Evolutionary conservation across 2,329 filamentous ascomycete genomes (phyloP), one percentile per base, ranked within the genome.

Genomic region (Monascus ruber): DNA sequence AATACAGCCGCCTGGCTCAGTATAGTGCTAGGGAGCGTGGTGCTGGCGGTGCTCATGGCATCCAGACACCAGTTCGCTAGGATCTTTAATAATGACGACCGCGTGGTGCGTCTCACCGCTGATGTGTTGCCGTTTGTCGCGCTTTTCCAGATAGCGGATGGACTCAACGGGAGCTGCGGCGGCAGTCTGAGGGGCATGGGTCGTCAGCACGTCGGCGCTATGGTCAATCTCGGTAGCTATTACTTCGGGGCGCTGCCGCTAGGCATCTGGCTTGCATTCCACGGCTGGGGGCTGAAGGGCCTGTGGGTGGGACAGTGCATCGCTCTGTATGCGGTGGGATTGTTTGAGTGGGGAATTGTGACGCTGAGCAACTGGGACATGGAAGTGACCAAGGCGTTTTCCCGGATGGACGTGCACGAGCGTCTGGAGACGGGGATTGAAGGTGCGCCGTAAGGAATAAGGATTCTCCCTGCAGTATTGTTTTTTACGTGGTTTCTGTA

Each of bases 81-180:
- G 39, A 74, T 93, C 2, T 94, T 94, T 67, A 93, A 88, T 52
- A 74, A 87, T 45, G 85, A 94, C 49, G 62, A 74, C 17, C 63
- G 71, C 0, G 86, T 94, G 0, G 71, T 93, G 33, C 65, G 58
- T 6, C 73, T 94, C 0, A 88, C 87, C 0, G 76, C 81, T 0
- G 66, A 93, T 10, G 82, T 94, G 25, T 79, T 94, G 69, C 87
- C 87, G 0, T 89, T 80, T 51, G 86, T 94, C 1, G 87, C 86
- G 1, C 68, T 94, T 2, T 94, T 94, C 62, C 86, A 94, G 65
- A 88, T 94, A 43, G 85, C 86, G 0, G 86, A 94, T 56, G 87
- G 86, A 0, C 64, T 94, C 28, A 91, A 91, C 52, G 85, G 86
- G 1, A 83, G 78, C 43, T 94, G 86, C 54, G 86, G 87, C 1